Evolutionary conservation across 257 asterid genomes (phyloP).

Genomic region (Solanum bulbocastanum): DNA sequence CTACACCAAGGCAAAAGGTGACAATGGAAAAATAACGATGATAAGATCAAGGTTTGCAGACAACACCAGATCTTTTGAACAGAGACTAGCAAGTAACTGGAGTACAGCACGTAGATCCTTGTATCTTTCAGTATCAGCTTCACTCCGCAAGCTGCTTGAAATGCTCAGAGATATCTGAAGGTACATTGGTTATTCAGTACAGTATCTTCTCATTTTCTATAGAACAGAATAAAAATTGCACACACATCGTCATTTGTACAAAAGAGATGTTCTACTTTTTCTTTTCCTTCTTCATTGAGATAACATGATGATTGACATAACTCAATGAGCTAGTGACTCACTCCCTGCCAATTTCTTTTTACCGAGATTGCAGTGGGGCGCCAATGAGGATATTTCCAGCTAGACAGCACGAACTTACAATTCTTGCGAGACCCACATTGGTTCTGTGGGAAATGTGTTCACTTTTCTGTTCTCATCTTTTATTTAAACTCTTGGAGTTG

Average conservation of each 20-base stretch:
- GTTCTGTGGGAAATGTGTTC: background rate
- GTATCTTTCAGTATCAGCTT: constrained; percentile 75
- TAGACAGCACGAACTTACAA: background rate
- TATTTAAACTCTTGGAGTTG: background rate
- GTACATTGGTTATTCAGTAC: background rate
- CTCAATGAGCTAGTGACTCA: background rate
- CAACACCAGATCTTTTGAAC: constrained; percentile 88
- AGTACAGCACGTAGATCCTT: constrained; percentile 90
- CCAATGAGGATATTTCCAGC: background rate
- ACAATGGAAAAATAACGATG: background rate
- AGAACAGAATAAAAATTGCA: background rate
- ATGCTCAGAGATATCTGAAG: constrained; percentile 65
- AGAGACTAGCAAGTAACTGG: constrained; percentile 69
- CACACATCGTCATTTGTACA: background rate
- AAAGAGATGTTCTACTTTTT: background rate
- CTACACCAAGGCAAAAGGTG: background rate
- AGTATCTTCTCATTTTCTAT: background rate
- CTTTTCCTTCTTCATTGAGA: background rate
- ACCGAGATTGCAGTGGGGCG: background rate
- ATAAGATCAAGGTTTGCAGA: background rate
- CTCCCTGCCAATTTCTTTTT: background rate
- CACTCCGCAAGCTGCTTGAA: constrained; percentile 65
- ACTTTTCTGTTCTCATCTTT: background rate
- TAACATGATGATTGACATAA: background rate
- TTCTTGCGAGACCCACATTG: background rate